Conservation (phyloP, 2,329 filamentous ascomycete species). For the Scedosporium apiospermum region DNA sequence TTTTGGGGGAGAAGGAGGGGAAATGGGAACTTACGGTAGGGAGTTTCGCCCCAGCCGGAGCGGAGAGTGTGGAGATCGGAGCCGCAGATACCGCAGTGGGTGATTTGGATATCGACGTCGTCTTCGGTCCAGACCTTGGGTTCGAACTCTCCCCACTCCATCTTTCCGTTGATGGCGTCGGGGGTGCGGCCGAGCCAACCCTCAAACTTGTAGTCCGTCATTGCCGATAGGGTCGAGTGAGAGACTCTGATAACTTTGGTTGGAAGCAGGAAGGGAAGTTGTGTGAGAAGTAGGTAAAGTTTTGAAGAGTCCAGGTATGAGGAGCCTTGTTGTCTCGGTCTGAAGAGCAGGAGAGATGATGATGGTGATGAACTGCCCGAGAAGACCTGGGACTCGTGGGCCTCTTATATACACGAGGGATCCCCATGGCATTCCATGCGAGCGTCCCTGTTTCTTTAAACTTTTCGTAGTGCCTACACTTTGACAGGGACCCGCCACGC, state of each 20-base stretch:
- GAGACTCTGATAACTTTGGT: background rate
- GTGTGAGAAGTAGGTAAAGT: background rate
- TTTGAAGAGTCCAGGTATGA: background rate
- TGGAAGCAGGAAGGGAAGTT: background rate
- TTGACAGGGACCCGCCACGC: too few relatives aligned
- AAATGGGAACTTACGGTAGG: constrained; percentile 23
- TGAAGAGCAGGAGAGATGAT: too few relatives aligned
- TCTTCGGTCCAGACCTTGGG: constrained; percentile 58
- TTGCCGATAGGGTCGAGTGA: constrained; percentile 10
- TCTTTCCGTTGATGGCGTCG: constrained; percentile 36
- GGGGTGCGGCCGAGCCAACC: constrained; percentile 38
- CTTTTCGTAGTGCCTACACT: too few relatives aligned
- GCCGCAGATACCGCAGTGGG: constrained; percentile 58
- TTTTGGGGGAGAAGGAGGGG: background rate
- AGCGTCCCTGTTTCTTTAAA: too few relatives aligned
- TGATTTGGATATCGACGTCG: constrained; percentile 55
- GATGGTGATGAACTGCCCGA: too few relatives aligned
- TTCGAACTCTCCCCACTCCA: constrained; percentile 46
- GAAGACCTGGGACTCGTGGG: too few relatives aligned
- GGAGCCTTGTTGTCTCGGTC: too few relatives aligned
- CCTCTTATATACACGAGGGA: too few relatives aligned
- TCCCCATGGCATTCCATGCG: too few relatives aligned
- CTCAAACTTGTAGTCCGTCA: constrained; percentile 35
- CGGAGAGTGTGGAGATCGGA: constrained; percentile 50
- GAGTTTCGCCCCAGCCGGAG: constrained; percentile 38